These are phyloP conservation scores for Didymella keratinophila DNA, from an alignment of 2,329 filamentous ascomycete species.

Conservation along the genomic window DNA sequence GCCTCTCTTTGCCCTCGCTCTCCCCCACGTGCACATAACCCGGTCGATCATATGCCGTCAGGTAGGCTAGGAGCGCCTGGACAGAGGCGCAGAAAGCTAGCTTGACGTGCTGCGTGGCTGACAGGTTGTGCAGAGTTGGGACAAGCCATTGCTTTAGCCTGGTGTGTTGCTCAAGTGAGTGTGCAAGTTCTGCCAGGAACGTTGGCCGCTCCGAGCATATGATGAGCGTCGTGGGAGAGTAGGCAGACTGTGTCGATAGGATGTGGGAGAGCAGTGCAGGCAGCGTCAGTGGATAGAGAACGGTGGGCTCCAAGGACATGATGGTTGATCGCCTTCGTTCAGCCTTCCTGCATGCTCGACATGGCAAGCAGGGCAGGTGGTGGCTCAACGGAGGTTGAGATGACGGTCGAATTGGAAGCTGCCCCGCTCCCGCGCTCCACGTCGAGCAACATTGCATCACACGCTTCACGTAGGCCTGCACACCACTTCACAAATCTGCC, in stretches of 20 bases:
- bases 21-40: slow-evolving; percentile 18
- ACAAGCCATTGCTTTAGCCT: slow-evolving; percentile 58
- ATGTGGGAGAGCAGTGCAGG: slow-evolving; percentile 69
- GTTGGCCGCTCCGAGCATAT: slow-evolving; percentile 71
- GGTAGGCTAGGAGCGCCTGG: slow-evolving; percentile 77
- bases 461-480: slow-evolving; percentile 30
- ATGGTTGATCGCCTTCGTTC: not conserved
- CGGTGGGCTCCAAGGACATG: slow-evolving; percentile 43
- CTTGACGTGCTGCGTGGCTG: slow-evolving; percentile 72
- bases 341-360: slow-evolving; percentile 7
- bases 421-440: slow-evolving; percentile 11
- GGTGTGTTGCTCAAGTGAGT: slow-evolving; percentile 53
- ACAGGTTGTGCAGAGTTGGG: slow-evolving; percentile 73
- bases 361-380: not conserved
- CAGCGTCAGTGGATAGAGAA: slow-evolving; percentile 51
- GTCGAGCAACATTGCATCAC: slow-evolving; percentile 18
- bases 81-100: slow-evolving; percentile 78
- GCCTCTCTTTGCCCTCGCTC: slow-evolving; percentile 35
- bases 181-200: slow-evolving; percentile 69
- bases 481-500: slow-evolving; percentile 33
- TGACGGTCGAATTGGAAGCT: slow-evolving; percentile 19
- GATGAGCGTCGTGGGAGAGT: slow-evolving; percentile 71
- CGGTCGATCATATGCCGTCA: slow-evolving; percentile 59
- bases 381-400: slow-evolving; percentile 2
- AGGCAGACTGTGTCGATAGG: slow-evolving; percentile 57